Evolutionary conservation across 1,284 basidiomycete species (phyloP).

Genomic region (Cutaneotrichosporon daszewskae): DNA sequence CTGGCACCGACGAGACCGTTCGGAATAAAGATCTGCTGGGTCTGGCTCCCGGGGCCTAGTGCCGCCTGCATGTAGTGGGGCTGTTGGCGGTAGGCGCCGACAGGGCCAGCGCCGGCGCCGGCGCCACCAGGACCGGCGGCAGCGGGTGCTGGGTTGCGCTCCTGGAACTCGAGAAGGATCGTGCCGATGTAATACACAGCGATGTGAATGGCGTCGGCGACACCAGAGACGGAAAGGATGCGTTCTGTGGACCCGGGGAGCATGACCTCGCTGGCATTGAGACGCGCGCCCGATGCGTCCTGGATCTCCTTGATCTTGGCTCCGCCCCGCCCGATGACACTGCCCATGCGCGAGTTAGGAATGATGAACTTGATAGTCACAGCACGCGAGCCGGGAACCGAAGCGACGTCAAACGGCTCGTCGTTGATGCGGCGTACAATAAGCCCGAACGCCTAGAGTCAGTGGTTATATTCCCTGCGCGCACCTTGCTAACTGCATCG

Average conservation of each 20-base stretch:
- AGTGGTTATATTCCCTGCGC: conserved; percentile 17
- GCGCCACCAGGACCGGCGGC: conserved; percentile 9
- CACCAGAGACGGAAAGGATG: conserved; percentile 92
- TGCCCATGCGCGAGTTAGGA: conserved; percentile 98
- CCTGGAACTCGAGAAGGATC: conserved; percentile 91
- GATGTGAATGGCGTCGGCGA: conserved; percentile 99
- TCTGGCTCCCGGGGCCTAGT: conserved; percentile 56
- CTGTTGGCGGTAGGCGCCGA: too few species aligned
- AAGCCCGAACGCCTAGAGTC: conserved; percentile 83
- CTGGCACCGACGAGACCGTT: conserved; percentile 94
- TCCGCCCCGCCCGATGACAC: conserved; percentile 95
- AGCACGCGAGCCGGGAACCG: conserved; percentile 92
- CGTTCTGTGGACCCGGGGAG: conserved; percentile 98
- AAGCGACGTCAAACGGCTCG: conserved; percentile 95
- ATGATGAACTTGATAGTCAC: conserved; percentile 99
- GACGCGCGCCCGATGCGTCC: conserved; percentile 89
- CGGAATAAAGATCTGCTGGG: conserved; percentile 97
- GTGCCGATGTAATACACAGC: conserved; percentile 98
- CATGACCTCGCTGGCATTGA: conserved; percentile 98
- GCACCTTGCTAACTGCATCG: conserved; percentile 94
- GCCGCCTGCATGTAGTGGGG: too few species aligned
- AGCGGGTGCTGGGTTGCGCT: conserved; percentile 52
- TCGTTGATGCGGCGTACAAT: conserved; percentile 99
- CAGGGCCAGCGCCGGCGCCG: conserved; percentile 8
- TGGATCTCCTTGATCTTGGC: conserved; percentile 99